Base-by-base conservation (phyloP, 176 grass and related monocot species). In the Rhynchospora tenuis region DNA sequence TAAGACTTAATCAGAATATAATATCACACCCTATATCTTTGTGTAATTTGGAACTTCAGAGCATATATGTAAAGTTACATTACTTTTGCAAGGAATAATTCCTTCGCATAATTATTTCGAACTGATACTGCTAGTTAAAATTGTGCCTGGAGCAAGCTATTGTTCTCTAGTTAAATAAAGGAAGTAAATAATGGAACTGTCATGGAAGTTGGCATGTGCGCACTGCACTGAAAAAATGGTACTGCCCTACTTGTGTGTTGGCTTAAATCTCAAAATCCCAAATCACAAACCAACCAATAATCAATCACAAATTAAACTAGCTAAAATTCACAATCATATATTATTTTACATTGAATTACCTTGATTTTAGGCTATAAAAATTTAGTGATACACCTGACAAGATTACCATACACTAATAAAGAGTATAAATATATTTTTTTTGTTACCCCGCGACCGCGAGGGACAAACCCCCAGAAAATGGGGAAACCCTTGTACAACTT, bases 1-100 rank as follows among this genome's bases (percentile, higher is more conserved):
- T 38, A 42, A 52, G 45, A 82, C 29, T 63, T 17, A 42, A 60
- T 38, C 56, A 60, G 38, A 80, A 46, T 61, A 54, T 61, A 81
- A 24, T 45, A 59, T 63, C 16, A 48, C 0, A 55, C 48, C 15
- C 20, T 29, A 75, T 74, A 12, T 75, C 6, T 11, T 28, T 55
- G 28, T 76, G 73, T 76, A 76, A 76, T 76, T 54, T 78, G 73
- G 58, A 47, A 81, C 12, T 63, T 68, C 64, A 68, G 17, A 33
- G 27, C 0, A 38, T 68, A 42, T 27, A 66, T 66, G 64, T 33
- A 66, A 66, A 33, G 27, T 66, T 33, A 66, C 11, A 5, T 33
- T 14, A 67, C 28, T 67, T 17, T 2, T 16, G 64, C 14, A 17
- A 67, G 38, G 64, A 67, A 67, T 5, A 67, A 16, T 67, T 42